These are phyloP conservation scores for Rhizopogon vesiculosus DNA, from an alignment of 768 basidiomycete species.

Conservation along the genomic window DNA sequence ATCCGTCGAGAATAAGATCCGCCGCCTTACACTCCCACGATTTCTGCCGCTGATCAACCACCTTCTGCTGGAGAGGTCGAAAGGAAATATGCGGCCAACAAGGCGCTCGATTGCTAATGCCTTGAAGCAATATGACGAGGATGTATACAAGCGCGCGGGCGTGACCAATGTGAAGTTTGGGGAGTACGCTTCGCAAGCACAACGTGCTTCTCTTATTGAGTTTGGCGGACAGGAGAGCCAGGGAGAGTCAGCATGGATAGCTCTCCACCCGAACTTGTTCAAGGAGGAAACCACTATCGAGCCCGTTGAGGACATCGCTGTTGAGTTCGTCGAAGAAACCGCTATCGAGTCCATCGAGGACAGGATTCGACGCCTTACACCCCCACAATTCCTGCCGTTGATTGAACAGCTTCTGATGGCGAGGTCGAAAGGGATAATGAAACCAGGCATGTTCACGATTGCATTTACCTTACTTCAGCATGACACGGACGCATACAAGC, in stretches of 20 bases:
- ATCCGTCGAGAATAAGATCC: slow-evolving; percentile 6
- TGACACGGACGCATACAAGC: slow-evolving; percentile 23
- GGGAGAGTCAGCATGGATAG: slow-evolving; percentile 18
- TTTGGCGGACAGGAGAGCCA: slow-evolving; percentile 15
- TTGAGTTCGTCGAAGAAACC: too few relatives aligned
- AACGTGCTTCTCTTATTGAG: slow-evolving; percentile 21
- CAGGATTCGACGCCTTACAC: too few relatives aligned
- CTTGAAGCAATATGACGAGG: slow-evolving; percentile 24
- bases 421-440: slow-evolving; percentile 21
- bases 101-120: slow-evolving; percentile 37
- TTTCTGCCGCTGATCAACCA: slow-evolving; percentile 27
- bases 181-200: slow-evolving; percentile 22
- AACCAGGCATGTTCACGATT: slow-evolving; percentile 4
- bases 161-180: slow-evolving; percentile 20
- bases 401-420: slow-evolving; percentile 17
- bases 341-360: too few relatives aligned
- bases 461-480: slow-evolving; percentile 26
- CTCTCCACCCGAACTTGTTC: slow-evolving; percentile 22
- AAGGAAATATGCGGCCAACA: slow-evolving; percentile 28
- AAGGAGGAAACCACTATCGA: background rate
- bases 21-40: slow-evolving; percentile 12
- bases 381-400: slow-evolving; percentile 23
- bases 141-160: slow-evolving; percentile 21
- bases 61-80: slow-evolving; percentile 18
- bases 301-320: too few relatives aligned